Conservation (phyloP, 2,329 filamentous ascomycete species). For the Penicillium occitanis region DNA sequence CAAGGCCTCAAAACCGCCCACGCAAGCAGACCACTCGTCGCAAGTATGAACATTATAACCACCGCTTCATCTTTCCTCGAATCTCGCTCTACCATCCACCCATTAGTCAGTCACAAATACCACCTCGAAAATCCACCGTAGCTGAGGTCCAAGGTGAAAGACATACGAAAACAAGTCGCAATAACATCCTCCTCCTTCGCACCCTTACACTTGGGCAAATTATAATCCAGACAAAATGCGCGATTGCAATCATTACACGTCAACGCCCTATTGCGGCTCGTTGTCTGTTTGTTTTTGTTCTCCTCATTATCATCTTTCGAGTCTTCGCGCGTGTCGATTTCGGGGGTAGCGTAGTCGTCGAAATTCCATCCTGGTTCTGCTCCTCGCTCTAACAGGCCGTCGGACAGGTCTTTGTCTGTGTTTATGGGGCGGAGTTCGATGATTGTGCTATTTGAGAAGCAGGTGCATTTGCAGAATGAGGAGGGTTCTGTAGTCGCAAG, state of each 20-base stretch:
- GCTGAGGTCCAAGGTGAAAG: background rate
- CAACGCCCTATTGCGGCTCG: slow-evolving; percentile 41
- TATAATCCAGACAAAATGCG: slow-evolving; percentile 64
- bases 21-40: slow-evolving; percentile 59
- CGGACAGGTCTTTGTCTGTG: slow-evolving; percentile 13
- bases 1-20: slow-evolving; percentile 63
- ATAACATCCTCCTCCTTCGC: slow-evolving; percentile 64
- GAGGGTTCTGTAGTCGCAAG: slow-evolving; percentile 42
- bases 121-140: background rate
- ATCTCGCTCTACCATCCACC: slow-evolving; percentile 55
- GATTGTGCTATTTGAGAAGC: slow-evolving; percentile 66
- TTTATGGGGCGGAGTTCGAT: slow-evolving; percentile 58
- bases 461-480: slow-evolving; percentile 72
- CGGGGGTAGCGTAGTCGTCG: slow-evolving; percentile 21
- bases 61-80: slow-evolving; percentile 67
- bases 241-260: slow-evolving; percentile 68
- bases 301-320: slow-evolving; percentile 23
- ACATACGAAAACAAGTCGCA: slow-evolving; percentile 63
- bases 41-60: slow-evolving; percentile 65
- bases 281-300: slow-evolving; percentile 29
- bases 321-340: slow-evolving; percentile 27
- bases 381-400: background rate
- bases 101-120: slow-evolving; percentile 11
- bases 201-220: slow-evolving; percentile 61
- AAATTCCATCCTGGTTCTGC: slow-evolving; percentile 22